Conservation (phyloP, 805 yeast genomes). For the Blastobotrys peoriensis region DNA sequence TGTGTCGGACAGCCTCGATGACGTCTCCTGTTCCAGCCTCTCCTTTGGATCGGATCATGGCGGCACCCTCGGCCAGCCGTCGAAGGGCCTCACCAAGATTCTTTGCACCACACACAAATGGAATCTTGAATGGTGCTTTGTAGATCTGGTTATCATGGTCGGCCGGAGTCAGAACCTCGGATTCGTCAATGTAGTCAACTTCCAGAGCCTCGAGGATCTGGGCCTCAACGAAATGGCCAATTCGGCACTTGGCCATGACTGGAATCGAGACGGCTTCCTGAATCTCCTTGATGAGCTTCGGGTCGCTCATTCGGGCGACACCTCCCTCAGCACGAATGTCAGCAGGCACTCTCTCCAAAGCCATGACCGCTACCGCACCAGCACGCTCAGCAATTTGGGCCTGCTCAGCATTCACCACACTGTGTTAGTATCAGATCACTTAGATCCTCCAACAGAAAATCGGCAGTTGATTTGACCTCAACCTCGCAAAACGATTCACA, state of each 20-base stretch:
- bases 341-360: conserved; percentile 77
- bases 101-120: conserved; percentile 81
- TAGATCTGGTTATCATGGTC: conserved; percentile 60
- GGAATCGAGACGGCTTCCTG: conserved; percentile 51
- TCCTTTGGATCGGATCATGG: conserved; percentile 82
- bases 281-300: conserved; percentile 67
- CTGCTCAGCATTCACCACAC: conserved; percentile 71
- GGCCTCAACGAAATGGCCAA: conserved; percentile 80
- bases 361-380: conserved; percentile 90
- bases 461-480: no score
- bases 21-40: conserved; percentile 89
- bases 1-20: conserved; percentile 74
- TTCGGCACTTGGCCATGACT: conserved; percentile 82
- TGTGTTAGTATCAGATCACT: conserved; percentile 9
- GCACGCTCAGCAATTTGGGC: conserved; percentile 75
- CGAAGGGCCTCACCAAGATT: conserved; percentile 78
- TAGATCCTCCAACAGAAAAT: no score
- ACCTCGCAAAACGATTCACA: no score
- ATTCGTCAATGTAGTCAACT: conserved; percentile 76
- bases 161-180: conserved; percentile 80
- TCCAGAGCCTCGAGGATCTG: conserved; percentile 66
- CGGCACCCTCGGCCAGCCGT: conserved; percentile 76
- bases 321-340: conserved; percentile 78
- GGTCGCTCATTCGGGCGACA: conserved; percentile 84
- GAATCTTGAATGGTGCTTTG: conserved; percentile 56